These are phyloP conservation scores for Aphelidium insulamus DNA, from an alignment of 371 early-diverging fungal genomes.

Conservation along the genomic window DNA sequence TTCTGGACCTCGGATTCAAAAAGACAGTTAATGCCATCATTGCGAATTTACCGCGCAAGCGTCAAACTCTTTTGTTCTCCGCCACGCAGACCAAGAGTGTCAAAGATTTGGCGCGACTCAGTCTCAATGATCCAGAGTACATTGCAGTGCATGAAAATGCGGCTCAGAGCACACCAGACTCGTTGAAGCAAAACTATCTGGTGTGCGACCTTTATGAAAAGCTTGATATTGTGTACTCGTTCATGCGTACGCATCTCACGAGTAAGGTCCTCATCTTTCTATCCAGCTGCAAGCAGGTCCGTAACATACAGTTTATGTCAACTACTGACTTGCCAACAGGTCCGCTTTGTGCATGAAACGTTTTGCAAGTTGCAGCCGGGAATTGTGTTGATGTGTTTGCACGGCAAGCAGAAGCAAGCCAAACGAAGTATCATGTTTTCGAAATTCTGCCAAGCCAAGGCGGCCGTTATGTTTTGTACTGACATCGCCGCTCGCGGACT, in stretches of 20 bases:
- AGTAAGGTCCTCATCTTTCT: slow-evolving; percentile 63
- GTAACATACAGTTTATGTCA: no score
- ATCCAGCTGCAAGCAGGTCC: slow-evolving; percentile 73
- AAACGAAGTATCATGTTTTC: slow-evolving; percentile 77
- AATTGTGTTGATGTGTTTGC: slow-evolving; percentile 64
- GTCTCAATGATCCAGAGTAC: slow-evolving; percentile 73
- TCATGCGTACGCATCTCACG: slow-evolving; percentile 69
- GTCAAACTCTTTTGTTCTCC: slow-evolving; percentile 86
- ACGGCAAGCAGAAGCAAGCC: slow-evolving; percentile 87
- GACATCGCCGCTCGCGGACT: slow-evolving; percentile 95
- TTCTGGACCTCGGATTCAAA: slow-evolving; percentile 86
- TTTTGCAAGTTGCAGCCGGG: slow-evolving; percentile 89
- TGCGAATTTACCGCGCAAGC: slow-evolving; percentile 55
- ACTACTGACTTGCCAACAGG: slow-evolving; percentile 10
- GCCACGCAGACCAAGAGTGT: slow-evolving; percentile 93
- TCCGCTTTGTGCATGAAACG: slow-evolving; percentile 74
- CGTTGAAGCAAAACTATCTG: slow-evolving; percentile 61
- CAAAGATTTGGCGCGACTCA: slow-evolving; percentile 70
- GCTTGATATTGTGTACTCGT: slow-evolving; percentile 77
- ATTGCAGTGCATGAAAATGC: slow-evolving; percentile 78
- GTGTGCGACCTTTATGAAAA: slow-evolving; percentile 57
- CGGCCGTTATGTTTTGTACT: slow-evolving; percentile 69
- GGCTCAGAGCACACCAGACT: slow-evolving; percentile 54
- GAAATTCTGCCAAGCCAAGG: slow-evolving; percentile 46
- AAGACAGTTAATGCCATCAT: slow-evolving; percentile 84